Base-by-base conservation (phyloP, 1,139 yeast species). In the Pichia sp. region DNA sequence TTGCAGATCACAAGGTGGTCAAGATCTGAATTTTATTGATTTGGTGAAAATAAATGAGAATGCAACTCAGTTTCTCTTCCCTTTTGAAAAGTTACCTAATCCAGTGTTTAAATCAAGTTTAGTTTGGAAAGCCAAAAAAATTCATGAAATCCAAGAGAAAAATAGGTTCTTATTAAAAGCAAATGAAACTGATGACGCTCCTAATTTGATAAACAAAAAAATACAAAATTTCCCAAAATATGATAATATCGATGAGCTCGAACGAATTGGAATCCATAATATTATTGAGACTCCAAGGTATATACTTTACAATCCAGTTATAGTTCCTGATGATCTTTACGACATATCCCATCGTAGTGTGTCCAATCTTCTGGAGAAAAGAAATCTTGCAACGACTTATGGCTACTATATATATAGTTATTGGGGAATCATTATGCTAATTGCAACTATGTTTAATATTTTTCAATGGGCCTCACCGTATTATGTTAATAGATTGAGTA, bases 381-480 rank as follows among this genome's bases (percentile, higher is more conserved):
- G 66, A 43, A 28, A 36, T 4, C 37, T 48, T 15, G 55, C 63
- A 5, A 61, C 66, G 11, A 30, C 31, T 1, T 57, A 52, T 45
- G 66, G 67, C n/a, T 44, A 39, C 8, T 48, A 42, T 8, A 41
- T 60, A 11, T 42, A 59, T 18, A 51, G 51, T 0, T 62, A 59
- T 36, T 62, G 66, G 66, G 54, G 48, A 1, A 11, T 49, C 5
- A 46, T 60, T 4, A 38, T 56, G 17, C 12, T 52, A 2, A 22
- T 53, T 31, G 56, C 60, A 4, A 31, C 49, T 5, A 10, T 53
- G 3, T 39, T 48, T 24, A 61, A 62, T 41, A 42, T 55, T 22
- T 42, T 51, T 1, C 51, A 53, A 17, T 62, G 66, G 66, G 53
- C 63, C 31, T 49, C 52, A 14, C 66, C 66, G 0, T 50, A 50